phyloP scores from a whole-genome alignment of 2,329 filamentous ascomycete species.

The Dactylellina haptotyla region DNA sequence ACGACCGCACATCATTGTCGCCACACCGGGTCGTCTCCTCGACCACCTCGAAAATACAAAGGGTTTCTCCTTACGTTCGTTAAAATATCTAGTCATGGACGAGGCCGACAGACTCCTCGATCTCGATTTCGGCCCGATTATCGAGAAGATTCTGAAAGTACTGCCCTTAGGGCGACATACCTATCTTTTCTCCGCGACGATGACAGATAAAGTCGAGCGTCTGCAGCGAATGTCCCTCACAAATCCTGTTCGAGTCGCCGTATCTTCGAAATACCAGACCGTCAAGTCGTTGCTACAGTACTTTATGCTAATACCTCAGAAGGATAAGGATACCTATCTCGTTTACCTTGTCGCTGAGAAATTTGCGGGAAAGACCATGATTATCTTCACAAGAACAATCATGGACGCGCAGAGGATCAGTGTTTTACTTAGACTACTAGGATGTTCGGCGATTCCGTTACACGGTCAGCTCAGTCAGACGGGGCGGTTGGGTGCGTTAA shows the following conservation, averaged over 20 bases:
- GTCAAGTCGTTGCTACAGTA: slow-evolving; percentile 87
- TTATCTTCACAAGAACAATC: slow-evolving; percentile 92
- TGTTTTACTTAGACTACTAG: slow-evolving; percentile 82
- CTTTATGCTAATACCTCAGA: slow-evolving; percentile 85
- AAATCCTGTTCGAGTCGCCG: slow-evolving; percentile 83
- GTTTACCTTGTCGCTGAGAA: slow-evolving; percentile 87
- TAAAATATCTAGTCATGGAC: slow-evolving; percentile 94
- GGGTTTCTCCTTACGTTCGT: slow-evolving; percentile 82
- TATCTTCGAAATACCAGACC: slow-evolving; percentile 87
- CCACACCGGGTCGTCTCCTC: slow-evolving; percentile 85
- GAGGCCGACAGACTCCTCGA: slow-evolving; percentile 92
- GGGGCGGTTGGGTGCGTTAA: slow-evolving; percentile 83
- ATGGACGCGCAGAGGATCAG: slow-evolving; percentile 88
- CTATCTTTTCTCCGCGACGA: slow-evolving; percentile 92
- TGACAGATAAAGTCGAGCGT: slow-evolving; percentile 91
- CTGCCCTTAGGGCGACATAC: slow-evolving; percentile 78
- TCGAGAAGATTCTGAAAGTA: slow-evolving; percentile 93
- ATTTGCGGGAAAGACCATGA: slow-evolving; percentile 78
- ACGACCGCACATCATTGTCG: slow-evolving; percentile 92
- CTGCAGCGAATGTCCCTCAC: slow-evolving; percentile 87
- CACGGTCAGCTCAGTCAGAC: slow-evolving; percentile 93
- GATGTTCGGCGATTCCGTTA: slow-evolving; percentile 88
- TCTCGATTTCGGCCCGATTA: slow-evolving; percentile 89
- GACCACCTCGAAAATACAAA: slow-evolving; percentile 98
- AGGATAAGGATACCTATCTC: slow-evolving; percentile 88